Percentiles rank a stretch among this genome's conserved stretches.
phyloP scores from a whole-genome alignment of 2,329 filamentous ascomycete genomes.

The Aspergillus piperis region DNA sequence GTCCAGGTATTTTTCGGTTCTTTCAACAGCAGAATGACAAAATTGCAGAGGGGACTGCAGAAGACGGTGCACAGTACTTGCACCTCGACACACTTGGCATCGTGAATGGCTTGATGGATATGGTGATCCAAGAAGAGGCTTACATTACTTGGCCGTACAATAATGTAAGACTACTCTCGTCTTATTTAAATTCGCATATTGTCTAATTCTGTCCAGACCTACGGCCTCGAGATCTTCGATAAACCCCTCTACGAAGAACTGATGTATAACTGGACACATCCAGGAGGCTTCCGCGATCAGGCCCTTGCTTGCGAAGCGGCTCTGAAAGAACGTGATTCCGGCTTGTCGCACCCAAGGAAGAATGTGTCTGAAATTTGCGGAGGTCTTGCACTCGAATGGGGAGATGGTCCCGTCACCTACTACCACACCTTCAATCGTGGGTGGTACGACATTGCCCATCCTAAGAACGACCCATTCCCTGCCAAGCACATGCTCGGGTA shows the following conservation, averaged over 20 bases:
- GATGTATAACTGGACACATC: background rate
- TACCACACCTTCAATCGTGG: background rate
- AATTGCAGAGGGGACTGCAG: background rate
- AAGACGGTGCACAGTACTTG: background rate
- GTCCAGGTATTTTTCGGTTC: conserved; percentile 1
- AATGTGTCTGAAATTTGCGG: background rate
- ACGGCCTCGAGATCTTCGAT: conserved; percentile 1
- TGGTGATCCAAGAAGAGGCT: conserved; percentile 1
- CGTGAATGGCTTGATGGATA: conserved; percentile 4
- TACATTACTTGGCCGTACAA: background rate
- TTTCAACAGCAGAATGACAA: conserved; percentile 7
- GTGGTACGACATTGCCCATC: conserved; percentile 7
- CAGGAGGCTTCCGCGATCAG: background rate
- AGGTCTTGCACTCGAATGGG: background rate
- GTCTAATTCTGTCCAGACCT: background rate
- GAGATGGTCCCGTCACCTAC: background rate
- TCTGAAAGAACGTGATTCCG: background rate
- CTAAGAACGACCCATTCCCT: background rate
- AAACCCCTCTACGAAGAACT: background rate
- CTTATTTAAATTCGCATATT: background rate
- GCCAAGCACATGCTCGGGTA: conserved; percentile 33
- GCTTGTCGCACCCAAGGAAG: background rate
- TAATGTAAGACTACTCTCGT: background rate
- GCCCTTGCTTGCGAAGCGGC: background rate
- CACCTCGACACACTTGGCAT: conserved; percentile 3